A percentile compares a stretch with the other conserved stretches of the same genome.
These are phyloP conservation scores for Nadsonia commutata DNA, from an alignment of 1,139 yeast species.

Conservation along the genomic window DNA sequence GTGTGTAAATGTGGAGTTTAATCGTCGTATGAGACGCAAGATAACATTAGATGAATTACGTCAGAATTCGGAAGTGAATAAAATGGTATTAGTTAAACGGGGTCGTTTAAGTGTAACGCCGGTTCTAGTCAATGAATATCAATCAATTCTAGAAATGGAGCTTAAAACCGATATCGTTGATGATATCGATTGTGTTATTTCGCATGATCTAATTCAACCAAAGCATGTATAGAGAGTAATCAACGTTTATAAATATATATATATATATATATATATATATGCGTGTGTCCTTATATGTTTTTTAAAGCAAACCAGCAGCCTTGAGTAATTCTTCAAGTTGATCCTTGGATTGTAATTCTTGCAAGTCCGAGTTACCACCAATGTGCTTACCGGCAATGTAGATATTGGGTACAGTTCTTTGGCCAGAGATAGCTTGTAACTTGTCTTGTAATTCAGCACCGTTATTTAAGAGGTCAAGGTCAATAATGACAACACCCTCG, in stretches of 20 bases:
- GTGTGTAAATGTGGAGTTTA: conserved; percentile 35
- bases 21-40: conserved; percentile 28
- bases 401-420: conserved; percentile 84
- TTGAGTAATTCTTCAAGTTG: conserved; percentile 24
- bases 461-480: conserved; percentile 21
- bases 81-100: conserved; percentile 32
- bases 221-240: background rate
- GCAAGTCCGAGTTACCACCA: conserved; percentile 88
- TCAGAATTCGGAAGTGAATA: conserved; percentile 19
- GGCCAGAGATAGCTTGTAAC: conserved; percentile 64
- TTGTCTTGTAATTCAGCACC: conserved; percentile 72
- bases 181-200: background rate
- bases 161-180: background rate
- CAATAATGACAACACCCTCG: conserved; percentile 5
- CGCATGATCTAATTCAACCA: background rate
- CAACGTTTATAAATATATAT: background rate
- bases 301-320: conserved; percentile 6
- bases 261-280: too few relatives aligned
- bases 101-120: conserved; percentile 37
- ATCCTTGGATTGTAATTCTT: conserved; percentile 35
- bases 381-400: conserved; percentile 82
- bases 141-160: conserved; percentile 23
- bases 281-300: too few relatives aligned
- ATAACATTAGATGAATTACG: conserved; percentile 24
- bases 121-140: conserved; percentile 30